Percentiles rank a stretch among this genome's conserved stretches.
Evolutionary conservation across 768 basidiomycete species (phyloP).

Genomic region (Macrocybe gigantea): DNA sequence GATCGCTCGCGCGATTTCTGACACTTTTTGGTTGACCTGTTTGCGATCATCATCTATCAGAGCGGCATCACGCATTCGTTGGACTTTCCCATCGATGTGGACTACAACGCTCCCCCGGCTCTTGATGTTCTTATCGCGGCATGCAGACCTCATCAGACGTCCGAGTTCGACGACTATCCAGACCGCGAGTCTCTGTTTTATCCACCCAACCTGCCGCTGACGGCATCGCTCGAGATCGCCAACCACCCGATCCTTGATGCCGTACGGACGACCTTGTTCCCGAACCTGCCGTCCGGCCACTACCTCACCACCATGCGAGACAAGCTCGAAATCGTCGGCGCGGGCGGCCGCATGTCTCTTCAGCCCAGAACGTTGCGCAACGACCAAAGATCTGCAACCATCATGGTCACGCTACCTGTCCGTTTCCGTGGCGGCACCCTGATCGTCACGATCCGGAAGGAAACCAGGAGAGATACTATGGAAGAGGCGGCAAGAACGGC

Average conservation of each 20-base stretch:
- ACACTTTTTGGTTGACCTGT: not conserved
- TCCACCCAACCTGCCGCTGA: conserved; percentile 67
- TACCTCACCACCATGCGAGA: conserved; percentile 66
- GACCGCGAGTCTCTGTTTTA: conserved; percentile 67
- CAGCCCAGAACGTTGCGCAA: conserved; percentile 49
- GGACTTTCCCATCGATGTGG: conserved; percentile 77
- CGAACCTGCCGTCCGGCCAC: conserved; percentile 59
- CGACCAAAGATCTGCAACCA: conserved; percentile 69
- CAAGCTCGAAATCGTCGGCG: conserved; percentile 61
- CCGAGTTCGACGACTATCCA: conserved; percentile 45
- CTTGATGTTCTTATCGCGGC: conserved; percentile 74
- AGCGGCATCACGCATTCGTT: conserved; percentile 75
- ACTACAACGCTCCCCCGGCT: conserved; percentile 68
- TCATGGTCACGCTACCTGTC: conserved; percentile 69
- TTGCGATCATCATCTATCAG: conserved; percentile 26
- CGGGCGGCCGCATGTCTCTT: conserved; percentile 51
- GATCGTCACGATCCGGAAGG: conserved; percentile 52
- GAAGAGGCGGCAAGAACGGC: conserved; percentile 53
- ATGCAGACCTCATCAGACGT: conserved; percentile 59
- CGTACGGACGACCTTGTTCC: conserved; percentile 66
- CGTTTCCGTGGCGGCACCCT: conserved; percentile 67
- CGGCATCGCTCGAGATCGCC: conserved; percentile 71
- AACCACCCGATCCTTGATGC: conserved; percentile 82
- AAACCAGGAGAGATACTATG: conserved; percentile 55
- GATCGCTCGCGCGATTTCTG: too few relatives aligned